Base-by-base conservation (phyloP, 78 protist genomes). In the Cavenderia fasciculata region DNA sequence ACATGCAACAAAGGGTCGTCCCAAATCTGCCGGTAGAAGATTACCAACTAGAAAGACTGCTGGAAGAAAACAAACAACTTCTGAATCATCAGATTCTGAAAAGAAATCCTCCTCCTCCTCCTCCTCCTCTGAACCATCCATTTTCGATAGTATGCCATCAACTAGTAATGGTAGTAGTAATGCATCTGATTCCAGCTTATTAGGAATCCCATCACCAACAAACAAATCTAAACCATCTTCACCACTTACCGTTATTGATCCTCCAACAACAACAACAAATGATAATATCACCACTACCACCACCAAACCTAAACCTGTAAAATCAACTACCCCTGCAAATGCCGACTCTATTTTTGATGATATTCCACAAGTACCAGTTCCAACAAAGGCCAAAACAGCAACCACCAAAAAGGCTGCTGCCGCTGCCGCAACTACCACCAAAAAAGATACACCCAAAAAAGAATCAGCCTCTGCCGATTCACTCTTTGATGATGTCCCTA, bases 21-120 rank as follows among this genome's bases (percentile, higher is more conserved):
- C 93, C 16, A 74, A 68, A 34, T 44, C 74, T 19, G 86, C 69
- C 21, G 93, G 93, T 34, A 63, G 93, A 56, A 59, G 93, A 74
- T 77, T 65, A 4, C 93, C 93, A 65, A 56, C 93, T 21, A 46
- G 93, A 46, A 73, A 72, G 52, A 8, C 54, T 5, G 25, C 65
- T 51, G 38, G 49, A 21, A 14, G 23, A 6, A 34, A 43, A 10
- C 21, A 31, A 23, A n/a, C 46, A 23, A 31, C 62, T 29, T 10
- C 68, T 23, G 23, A 47, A 54, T 25, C 62, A 6, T 19, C 38
- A 56, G 10, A n/a, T n/a, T n/a, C n/a, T n/a, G n/a, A 43, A n/a
- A 6, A 52, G 82, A 54, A 14, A 34, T 5, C 21, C 25, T 19
- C 54, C 87, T 33, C 66, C 68, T 12, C 6, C 47, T 12, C 16